Conservation (phyloP, 768 basidiomycete species). For the Kwoniella europaea region DNA sequence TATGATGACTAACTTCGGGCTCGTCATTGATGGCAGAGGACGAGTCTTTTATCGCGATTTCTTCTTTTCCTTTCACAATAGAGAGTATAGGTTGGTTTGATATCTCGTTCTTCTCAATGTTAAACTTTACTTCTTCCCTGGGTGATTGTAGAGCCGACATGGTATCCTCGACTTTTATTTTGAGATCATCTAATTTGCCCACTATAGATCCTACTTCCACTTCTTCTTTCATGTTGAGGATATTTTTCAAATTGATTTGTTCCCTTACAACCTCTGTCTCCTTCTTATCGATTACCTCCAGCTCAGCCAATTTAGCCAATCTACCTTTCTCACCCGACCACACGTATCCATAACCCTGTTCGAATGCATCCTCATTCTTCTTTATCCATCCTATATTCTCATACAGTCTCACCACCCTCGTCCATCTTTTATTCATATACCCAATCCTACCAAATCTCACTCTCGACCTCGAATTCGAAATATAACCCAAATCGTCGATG, state of each 20-base stretch:
- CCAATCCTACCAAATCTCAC: constrained; percentile 15
- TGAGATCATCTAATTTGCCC: too few species aligned
- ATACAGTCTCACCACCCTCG: constrained; percentile 74
- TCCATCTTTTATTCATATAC: constrained; percentile 34
- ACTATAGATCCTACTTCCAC: neutral
- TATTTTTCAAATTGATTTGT: neutral
- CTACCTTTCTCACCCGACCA: constrained; percentile 16
- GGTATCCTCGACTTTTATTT: neutral
- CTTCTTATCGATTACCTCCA: neutral
- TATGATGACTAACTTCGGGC: neutral
- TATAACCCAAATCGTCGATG: too few species aligned
- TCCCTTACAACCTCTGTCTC: neutral
- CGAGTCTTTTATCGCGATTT: neutral
- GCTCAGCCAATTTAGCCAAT: neutral
- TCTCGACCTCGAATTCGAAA: neutral
- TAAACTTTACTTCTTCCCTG: neutral
- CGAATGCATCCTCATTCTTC: constrained; percentile 50
- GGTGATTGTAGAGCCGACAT: neutral
- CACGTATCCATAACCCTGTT: constrained; percentile 46
- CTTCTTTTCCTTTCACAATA: neutral
- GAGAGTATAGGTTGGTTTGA: neutral
- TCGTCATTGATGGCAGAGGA: too few species aligned
- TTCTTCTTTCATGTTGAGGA: neutral
- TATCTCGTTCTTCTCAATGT: neutral
- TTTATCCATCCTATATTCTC: constrained; percentile 75